These are phyloP conservation scores for Xylaria digitata DNA, from an alignment of 2,329 filamentous ascomycete genomes.

Conservation along the genomic window DNA sequence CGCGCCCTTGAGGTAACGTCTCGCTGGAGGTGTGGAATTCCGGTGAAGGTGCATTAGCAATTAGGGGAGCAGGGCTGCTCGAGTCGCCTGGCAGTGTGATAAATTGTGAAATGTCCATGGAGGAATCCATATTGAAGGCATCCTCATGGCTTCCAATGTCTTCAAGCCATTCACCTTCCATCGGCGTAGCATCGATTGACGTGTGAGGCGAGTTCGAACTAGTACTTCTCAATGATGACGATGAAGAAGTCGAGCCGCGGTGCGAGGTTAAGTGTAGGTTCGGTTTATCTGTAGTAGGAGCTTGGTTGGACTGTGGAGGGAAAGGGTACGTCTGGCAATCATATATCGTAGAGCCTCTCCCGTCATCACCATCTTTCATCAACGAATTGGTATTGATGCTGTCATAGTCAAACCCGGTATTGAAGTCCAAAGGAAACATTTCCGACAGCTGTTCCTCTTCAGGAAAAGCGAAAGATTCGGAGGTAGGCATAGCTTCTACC, in stretches of 20 bases:
- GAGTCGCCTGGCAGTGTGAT: conserved; percentile 70
- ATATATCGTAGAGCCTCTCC: conserved; percentile 15
- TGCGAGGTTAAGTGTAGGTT: conserved; percentile 43
- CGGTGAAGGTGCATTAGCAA: conserved; percentile 38
- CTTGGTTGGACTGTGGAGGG: conserved; percentile 8
- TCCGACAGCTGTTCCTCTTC: conserved; percentile 50
- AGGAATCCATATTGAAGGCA: conserved; percentile 42
- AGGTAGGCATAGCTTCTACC: conserved; percentile 41
- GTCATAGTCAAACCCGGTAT: conserved; percentile 54
- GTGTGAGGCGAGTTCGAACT: conserved; percentile 46
- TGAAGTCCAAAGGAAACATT: conserved; percentile 50
- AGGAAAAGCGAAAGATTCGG: conserved; percentile 40
- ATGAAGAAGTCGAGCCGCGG: conserved; percentile 49
- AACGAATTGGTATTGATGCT: conserved; percentile 48
- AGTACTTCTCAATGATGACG: conserved; percentile 45
- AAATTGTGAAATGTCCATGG: conserved; percentile 50
- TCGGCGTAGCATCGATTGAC: conserved; percentile 46
- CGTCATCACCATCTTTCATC: conserved; percentile 44
- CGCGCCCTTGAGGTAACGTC: conserved; percentile 38
- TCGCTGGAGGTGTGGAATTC: conserved; percentile 33
- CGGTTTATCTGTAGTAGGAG: conserved; percentile 10
- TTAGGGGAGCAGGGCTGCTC: conserved; percentile 62
- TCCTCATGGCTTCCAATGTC: conserved; percentile 37
- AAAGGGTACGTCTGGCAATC: background rate
- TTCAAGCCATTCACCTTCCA: conserved; percentile 41